phyloP scores from a whole-genome alignment of 495 filamentous ascomycete species.

The Penicillium cinerascens region DNA sequence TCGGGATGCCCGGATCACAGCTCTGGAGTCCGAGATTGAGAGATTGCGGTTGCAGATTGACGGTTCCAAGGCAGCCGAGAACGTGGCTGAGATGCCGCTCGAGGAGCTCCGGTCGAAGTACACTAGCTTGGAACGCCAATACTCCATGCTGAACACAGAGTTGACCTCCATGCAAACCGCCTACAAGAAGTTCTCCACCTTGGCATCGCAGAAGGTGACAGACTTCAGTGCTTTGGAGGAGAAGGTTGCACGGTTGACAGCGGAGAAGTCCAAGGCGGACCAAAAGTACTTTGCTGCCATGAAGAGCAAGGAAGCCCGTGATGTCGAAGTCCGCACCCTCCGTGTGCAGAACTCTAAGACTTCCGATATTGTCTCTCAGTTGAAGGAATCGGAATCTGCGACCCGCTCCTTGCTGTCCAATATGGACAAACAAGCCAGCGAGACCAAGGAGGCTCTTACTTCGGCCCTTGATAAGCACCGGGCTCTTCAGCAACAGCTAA shows the following conservation, averaged over 20 bases:
- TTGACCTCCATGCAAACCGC: slow-evolving; percentile 80
- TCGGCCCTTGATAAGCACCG: slow-evolving; percentile 64
- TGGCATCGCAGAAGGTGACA: slow-evolving; percentile 82
- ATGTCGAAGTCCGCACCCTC: slow-evolving; percentile 70
- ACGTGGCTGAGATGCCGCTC: slow-evolving; percentile 42
- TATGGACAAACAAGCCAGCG: slow-evolving; percentile 83
- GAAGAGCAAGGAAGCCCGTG: slow-evolving; percentile 83
- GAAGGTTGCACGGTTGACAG: slow-evolving; percentile 64
- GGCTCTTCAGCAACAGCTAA: slow-evolving; percentile 63
- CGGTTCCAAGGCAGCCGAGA: slow-evolving; percentile 37
- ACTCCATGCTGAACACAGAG: slow-evolving; percentile 79
- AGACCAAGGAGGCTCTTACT: slow-evolving; percentile 70
- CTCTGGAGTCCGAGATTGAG: slow-evolving; percentile 77
- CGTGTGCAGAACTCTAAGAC: slow-evolving; percentile 81
- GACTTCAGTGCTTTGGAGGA: slow-evolving; percentile 76
- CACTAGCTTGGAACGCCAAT: slow-evolving; percentile 68
- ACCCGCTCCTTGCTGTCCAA: slow-evolving; percentile 64
- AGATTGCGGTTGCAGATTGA: slow-evolving; percentile 57
- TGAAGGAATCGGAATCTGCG: slow-evolving; percentile 79
- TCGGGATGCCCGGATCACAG: slow-evolving; percentile 67
- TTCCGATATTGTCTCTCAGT: slow-evolving; percentile 85
- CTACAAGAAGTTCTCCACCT: slow-evolving; percentile 76
- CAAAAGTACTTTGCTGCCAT: slow-evolving; percentile 96
- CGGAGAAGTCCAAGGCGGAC: slow-evolving; percentile 93
- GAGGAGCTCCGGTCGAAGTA: slow-evolving; percentile 75